Evolutionary conservation across 2,329 filamentous ascomycete genomes (phyloP).

Genomic region (Ophiostoma himal-ulmi): DNA sequence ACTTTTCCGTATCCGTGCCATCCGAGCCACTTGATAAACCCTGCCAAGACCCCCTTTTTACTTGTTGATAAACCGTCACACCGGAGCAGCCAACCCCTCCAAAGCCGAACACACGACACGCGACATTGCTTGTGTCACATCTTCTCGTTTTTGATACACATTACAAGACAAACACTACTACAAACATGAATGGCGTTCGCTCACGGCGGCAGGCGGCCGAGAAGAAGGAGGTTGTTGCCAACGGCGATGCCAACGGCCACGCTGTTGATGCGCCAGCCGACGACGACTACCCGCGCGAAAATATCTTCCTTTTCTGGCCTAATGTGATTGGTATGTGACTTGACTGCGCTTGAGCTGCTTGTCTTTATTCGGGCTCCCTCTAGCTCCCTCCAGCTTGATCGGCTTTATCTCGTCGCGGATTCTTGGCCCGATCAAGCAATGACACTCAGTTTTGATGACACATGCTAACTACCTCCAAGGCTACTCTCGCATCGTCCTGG

Average conservation of each 20-base stretch:
- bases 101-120: background rate
- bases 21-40: background rate
- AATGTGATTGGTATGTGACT: conserved; percentile 64
- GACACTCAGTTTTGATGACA: background rate
- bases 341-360: background rate
- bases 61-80: background rate
- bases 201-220: conserved; percentile 30
- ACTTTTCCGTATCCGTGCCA: background rate
- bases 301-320: conserved; percentile 76
- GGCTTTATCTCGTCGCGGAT: background rate
- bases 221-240: conserved; percentile 26
- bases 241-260: conserved; percentile 12
- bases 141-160: background rate
- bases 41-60: conserved; percentile 12
- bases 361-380: too few species aligned
- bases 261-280: conserved; percentile 26
- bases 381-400: background rate
- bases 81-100: background rate
- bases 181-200: conserved; percentile 30
- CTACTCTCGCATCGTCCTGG: conserved; percentile 71
- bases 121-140: background rate
- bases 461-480: conserved; percentile 42
- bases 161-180: background rate
- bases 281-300: conserved; percentile 47
- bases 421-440: background rate